Base-by-base conservation (phyloP, 208 protist species). In the Lotmaria passim region DNA sequence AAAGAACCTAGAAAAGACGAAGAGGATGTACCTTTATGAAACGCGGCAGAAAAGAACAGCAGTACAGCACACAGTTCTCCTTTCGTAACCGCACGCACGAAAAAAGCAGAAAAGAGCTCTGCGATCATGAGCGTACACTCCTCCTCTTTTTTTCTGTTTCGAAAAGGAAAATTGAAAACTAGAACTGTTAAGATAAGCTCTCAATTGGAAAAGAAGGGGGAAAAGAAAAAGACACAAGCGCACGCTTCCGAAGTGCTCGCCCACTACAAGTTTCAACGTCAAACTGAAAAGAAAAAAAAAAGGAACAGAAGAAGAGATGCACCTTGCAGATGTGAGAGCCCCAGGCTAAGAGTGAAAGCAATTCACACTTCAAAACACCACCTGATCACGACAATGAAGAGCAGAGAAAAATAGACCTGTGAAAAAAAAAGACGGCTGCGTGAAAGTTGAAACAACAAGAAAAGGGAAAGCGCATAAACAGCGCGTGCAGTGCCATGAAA, bases 211-310 rank as follows among this genome's bases (percentile, higher is more conserved):
- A 55, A n/a, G 26, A n/a, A 4, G 15, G 12, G 4, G 14, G 2
- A 55, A 2, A 36, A 55, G 50, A 55, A 61, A 23, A 61, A 61
- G 4, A 17, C 30, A 7, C 10, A 21, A 69, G 36, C 12, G 31
- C 23, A 59, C 50, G n/a, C 24, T 14, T 43, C 23, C 14, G 38
- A 19, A 51, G 44, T 12, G 24, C 26, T 17, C 6, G 23, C 28
- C n/a, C 21, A 43, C 28, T 31, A 50, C 23, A n/a, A 39, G 3
- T 75, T 41, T 21, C 43, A 58, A 50, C 19, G 21, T 30, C n/a
- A 26, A 60, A 65, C 14, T 31, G 7, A 60, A 52, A 60, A 63
- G 41, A 71, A 67, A 41, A 61, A 68, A 63, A 44, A 57, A 28
- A 36, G 34, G 19, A 2, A 19, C 15, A 26, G 1, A 24, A 23